Evolutionary conservation across 306 rosid genomes (phyloP).

Genomic region (Rubus idaeus): DNA sequence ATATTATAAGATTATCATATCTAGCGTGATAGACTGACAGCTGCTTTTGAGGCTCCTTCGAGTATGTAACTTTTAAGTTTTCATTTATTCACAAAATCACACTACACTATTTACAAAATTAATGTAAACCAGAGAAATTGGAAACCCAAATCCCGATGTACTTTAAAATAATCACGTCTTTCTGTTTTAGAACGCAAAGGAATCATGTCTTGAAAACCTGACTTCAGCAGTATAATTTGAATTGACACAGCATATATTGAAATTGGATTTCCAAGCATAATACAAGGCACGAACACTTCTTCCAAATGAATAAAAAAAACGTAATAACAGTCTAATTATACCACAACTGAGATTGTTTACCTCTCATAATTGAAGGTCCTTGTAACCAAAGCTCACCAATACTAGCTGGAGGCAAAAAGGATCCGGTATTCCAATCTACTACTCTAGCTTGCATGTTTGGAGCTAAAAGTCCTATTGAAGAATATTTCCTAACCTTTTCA

Average conservation of each 20-base stretch:
- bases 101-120: too few relatives aligned
- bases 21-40: neutral
- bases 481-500: conserved; percentile 45
- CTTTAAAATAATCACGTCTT: neutral
- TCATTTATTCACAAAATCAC: neutral
- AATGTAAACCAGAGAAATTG: neutral
- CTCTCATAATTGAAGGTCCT: conserved; percentile 78
- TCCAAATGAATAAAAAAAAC: neutral
- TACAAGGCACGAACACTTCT: neutral
- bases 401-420: conserved; percentile 67
- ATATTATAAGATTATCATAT: neutral
- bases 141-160: neutral
- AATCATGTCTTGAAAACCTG: neutral
- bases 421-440: conserved; percentile 57
- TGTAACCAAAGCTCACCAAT: conserved; percentile 84
- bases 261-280: neutral
- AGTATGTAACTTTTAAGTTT: neutral
- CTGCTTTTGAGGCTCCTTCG: neutral
- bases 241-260: neutral
- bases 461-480: conserved; percentile 80
- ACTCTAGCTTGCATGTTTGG: conserved; percentile 90
- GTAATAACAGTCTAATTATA: neutral
- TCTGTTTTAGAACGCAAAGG: neutral
- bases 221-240: neutral
- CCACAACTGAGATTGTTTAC: neutral